Evolutionary conservation across 257 asterid genomes (phyloP).

Genomic region (Solanum pimpinellifolium): DNA sequence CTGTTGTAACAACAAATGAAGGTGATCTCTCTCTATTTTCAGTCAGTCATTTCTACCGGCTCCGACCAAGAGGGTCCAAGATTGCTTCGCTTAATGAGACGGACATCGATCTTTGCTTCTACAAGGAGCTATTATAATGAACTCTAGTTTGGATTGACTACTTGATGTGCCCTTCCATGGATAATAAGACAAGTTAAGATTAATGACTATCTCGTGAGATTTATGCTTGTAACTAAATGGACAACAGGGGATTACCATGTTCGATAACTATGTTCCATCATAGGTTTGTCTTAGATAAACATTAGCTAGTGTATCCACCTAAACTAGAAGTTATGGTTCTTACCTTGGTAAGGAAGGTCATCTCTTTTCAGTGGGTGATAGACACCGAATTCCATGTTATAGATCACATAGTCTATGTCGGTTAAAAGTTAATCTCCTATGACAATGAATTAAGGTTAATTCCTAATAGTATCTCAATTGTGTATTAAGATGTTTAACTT

Average conservation of each 20-base stretch:
- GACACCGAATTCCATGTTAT: neutral
- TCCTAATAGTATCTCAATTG: neutral
- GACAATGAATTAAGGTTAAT: neutral
- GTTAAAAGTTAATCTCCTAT: neutral
- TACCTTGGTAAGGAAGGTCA: neutral
- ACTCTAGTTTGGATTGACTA: neutral
- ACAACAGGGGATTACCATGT: neutral
- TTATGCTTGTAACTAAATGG: neutral
- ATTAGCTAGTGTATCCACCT: neutral
- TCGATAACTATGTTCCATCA: neutral
- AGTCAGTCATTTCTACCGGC: no score
- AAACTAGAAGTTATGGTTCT: neutral
- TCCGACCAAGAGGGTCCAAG: no score
- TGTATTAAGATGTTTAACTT: neutral
- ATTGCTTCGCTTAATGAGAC: no score
- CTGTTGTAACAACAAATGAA: no score
- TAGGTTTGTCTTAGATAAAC: neutral
- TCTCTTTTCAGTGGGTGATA: neutral
- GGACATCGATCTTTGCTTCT: no score
- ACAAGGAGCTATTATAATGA: no score
- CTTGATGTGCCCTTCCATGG: neutral
- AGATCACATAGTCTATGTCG: neutral
- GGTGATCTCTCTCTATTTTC: no score
- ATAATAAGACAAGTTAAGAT: neutral
- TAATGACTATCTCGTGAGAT: neutral